Percentiles rank a stretch among this genome's conserved stretches.
These are phyloP conservation scores for Alternaria metachromatica DNA, from an alignment of 2,329 filamentous ascomycete species.

Conservation along the genomic window DNA sequence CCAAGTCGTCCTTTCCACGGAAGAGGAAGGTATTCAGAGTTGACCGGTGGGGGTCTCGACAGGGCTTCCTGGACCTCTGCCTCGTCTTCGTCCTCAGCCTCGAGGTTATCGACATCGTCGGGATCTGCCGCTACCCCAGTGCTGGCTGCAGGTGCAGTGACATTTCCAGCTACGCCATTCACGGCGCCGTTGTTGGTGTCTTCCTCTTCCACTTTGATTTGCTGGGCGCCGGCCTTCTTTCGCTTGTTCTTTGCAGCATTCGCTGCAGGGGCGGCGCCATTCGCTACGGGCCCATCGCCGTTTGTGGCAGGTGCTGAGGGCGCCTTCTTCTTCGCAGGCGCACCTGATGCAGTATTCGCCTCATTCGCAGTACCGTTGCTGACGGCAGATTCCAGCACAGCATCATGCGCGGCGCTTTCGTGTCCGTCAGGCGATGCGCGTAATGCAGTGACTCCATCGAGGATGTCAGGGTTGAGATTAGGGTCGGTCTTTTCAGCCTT, in stretches of 20 bases:
- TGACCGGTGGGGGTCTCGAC: constrained; percentile 74
- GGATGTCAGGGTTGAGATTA: constrained; percentile 48
- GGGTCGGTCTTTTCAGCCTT: constrained; percentile 38
- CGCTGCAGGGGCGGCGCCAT: constrained; percentile 16
- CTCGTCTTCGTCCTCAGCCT: constrained; percentile 59
- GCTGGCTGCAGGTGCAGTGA: constrained; percentile 24
- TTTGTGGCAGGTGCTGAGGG: constrained; percentile 17
- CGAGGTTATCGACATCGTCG: constrained; percentile 54
- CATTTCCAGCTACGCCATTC: constrained; percentile 20
- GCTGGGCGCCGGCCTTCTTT: constrained; percentile 29
- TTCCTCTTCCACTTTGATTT: constrained; percentile 36
- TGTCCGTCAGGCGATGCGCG: constrained; percentile 54
- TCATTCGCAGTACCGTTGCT: constrained; percentile 19
- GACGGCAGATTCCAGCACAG: constrained; percentile 15
- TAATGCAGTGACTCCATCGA: constrained; percentile 52
- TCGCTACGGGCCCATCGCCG: constrained; percentile 16
- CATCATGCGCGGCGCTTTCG: constrained; percentile 18
- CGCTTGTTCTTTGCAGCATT: constrained; percentile 30
- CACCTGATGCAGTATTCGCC: constrained; percentile 20
- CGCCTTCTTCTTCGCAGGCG: constrained; percentile 22
- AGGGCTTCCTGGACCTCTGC: constrained; percentile 66
- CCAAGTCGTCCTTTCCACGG: constrained; percentile 91
- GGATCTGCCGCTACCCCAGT: constrained; percentile 50
- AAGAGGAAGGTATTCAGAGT: constrained; percentile 82
- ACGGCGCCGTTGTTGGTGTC: constrained; percentile 13